phyloP scores from a whole-genome alignment of 164 flowering plant genomes.

The Chloranthus sessilifolius region DNA sequence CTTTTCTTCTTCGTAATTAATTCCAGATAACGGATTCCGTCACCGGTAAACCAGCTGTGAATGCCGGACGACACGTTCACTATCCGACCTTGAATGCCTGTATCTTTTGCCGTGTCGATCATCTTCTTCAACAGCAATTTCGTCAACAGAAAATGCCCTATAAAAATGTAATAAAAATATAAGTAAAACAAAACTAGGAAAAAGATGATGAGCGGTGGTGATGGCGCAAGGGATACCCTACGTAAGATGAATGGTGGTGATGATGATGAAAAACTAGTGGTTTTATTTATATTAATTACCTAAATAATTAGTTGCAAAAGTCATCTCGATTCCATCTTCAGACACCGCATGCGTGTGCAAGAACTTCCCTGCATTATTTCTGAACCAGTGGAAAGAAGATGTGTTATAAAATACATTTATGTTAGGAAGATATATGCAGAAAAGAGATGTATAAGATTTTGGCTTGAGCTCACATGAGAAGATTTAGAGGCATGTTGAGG shows the following conservation, averaged over 20 bases:
- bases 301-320: slow-evolving; percentile 89
- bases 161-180: not conserved
- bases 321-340: slow-evolving; percentile 96
- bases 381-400: slow-evolving; percentile 11
- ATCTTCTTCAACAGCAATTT: slow-evolving; percentile 65
- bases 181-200: not conserved
- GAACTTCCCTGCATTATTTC: slow-evolving; percentile 96
- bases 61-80: slow-evolving; percentile 88
- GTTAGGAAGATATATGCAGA: not conserved
- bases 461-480: slow-evolving; percentile 26
- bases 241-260: too few species aligned
- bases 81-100: slow-evolving; percentile 80
- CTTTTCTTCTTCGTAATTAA: slow-evolving; percentile 47
- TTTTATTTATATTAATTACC: slow-evolving; percentile 31
- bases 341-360: slow-evolving; percentile 61
- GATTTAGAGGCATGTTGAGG: slow-evolving; percentile 17
- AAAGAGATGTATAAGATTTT: not conserved
- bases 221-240: too few species aligned
- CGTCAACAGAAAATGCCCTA: slow-evolving; percentile 90
- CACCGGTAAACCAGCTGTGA: slow-evolving; percentile 84
- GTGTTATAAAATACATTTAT: not conserved
- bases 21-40: slow-evolving; percentile 52
- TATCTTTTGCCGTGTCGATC: slow-evolving; percentile 57
- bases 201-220: too few species aligned
- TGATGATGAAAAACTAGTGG: not conserved